Conservation (phyloP, 2,329 filamentous ascomycete species). For the Beauveria bassiana region DNA sequence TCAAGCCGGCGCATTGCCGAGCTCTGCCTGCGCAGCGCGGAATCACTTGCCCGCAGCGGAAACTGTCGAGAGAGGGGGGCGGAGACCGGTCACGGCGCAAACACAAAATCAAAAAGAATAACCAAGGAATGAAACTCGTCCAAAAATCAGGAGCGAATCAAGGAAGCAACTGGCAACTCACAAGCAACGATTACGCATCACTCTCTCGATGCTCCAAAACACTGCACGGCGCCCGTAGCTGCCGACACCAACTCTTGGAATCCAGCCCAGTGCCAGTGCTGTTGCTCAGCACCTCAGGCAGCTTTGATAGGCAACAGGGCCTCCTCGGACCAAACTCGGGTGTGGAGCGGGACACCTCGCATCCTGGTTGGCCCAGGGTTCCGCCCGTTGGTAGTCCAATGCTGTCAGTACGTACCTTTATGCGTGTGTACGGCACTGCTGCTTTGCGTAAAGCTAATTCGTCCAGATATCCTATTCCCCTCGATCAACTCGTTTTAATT, state of each 20-base stretch:
- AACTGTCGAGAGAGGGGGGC: neutral
- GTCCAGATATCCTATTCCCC: neutral
- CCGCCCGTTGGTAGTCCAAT: neutral
- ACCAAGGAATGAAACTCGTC: neutral
- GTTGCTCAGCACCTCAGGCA: no score
- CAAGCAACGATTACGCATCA: neutral
- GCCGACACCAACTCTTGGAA: neutral
- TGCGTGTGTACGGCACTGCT: neutral
- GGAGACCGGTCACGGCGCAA: neutral
- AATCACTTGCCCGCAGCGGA: neutral
- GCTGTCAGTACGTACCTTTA: neutral
- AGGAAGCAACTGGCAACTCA: neutral
- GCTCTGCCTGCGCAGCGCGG: neutral
- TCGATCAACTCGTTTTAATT: no score
- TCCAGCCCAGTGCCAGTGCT: no score
- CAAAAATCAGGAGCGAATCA: neutral
- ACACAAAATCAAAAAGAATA: neutral
- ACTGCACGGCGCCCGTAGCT: neutral
- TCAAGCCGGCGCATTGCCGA: conserved; percentile 10
- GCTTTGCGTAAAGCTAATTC: neutral
- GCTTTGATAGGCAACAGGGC: neutral
- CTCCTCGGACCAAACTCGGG: neutral
- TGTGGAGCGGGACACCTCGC: neutral
- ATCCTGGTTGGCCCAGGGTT: conserved; percentile 1
- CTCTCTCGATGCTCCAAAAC: neutral